Conservation (phyloP, 164 flowering plant species). For the Brasenia schreberi region DNA sequence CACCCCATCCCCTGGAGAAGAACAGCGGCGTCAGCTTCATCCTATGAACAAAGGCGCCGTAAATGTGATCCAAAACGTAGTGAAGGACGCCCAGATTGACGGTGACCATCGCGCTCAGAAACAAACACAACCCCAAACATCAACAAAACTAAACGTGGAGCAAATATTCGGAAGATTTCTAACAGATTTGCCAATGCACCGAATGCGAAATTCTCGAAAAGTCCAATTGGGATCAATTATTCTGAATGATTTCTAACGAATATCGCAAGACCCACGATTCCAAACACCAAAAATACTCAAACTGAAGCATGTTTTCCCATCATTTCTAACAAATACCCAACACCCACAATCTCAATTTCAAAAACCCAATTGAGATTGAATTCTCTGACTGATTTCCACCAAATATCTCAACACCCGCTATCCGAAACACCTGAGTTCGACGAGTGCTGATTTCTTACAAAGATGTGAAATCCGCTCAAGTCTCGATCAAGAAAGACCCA, state of each 20-base stretch:
- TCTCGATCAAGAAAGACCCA: no score
- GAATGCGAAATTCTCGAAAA: no score
- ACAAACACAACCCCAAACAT: constrained; percentile 1
- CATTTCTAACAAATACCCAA: background rate
- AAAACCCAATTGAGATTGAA: background rate
- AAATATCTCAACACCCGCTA: background rate
- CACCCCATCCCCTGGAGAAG: constrained; percentile 97
- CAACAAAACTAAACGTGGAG: background rate
- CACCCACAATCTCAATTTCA: background rate
- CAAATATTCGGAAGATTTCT: background rate
- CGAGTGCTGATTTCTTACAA: no score
- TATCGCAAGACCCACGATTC: background rate
- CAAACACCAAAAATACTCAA: background rate
- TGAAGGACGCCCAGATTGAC: constrained; percentile 82
- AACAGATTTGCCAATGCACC: background rate
- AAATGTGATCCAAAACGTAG: constrained; percentile 84
- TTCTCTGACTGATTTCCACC: background rate
- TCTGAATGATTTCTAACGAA: background rate
- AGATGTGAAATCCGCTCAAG: no score
- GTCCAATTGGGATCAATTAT: background rate
- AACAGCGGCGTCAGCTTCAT: constrained; percentile 72
- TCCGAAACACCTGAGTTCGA: background rate
- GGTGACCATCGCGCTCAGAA: constrained; percentile 39
- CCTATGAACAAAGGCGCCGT: constrained; percentile 85
- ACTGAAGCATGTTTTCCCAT: background rate